Evolutionary conservation across 345 rosid genomes (phyloP), one percentile per base, ranked within the genome.

Genomic region (Linum usitatissimum): DNA sequence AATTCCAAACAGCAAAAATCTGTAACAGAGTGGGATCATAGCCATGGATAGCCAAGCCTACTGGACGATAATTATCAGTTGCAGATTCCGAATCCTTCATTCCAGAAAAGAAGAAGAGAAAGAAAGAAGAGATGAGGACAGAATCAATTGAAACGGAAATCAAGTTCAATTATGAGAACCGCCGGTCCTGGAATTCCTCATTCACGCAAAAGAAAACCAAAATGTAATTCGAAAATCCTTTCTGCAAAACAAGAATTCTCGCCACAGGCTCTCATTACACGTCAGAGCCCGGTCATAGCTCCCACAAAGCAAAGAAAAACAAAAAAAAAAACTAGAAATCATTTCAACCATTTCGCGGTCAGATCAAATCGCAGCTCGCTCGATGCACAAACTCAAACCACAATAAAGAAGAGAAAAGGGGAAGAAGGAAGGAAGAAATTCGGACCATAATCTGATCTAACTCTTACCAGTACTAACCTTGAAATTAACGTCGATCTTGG

Each of bases 261-360:
- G 48, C 48, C 1, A 68, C 48, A 45, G 21, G 5, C 21, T 45
- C 9, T 68, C 55, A 66, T 21, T 39, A 48, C 17, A 34, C 61
- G 73, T 79, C 83, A 72, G 82, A 83, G 77, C 86, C 60, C 74
- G 64, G 73, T 58, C 64, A 31, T 51, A 57, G 48, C 10, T 12
- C 48, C 28, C 28, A 23, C 28, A 23, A 23, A 40, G 48, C 10
- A 40, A 40, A 40, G 48, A 7, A 40, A 12, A 40, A 40, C 48
- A 40, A 40, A 40, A 40, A 40, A 39, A 40, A 40, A 40, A 23
- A 23, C 28, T 23, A 23, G 28, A 23, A 23, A 40, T 40, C 48
- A 40, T 12, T 40, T 40, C 48, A 40, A 40, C 13, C 13, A 6
- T 40, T 40, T 40, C 10, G 8, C 13, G 28, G 28, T 2, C 28